Conservation (phyloP, 2,329 filamentous ascomycete species). For the Cytospora leucostoma region DNA sequence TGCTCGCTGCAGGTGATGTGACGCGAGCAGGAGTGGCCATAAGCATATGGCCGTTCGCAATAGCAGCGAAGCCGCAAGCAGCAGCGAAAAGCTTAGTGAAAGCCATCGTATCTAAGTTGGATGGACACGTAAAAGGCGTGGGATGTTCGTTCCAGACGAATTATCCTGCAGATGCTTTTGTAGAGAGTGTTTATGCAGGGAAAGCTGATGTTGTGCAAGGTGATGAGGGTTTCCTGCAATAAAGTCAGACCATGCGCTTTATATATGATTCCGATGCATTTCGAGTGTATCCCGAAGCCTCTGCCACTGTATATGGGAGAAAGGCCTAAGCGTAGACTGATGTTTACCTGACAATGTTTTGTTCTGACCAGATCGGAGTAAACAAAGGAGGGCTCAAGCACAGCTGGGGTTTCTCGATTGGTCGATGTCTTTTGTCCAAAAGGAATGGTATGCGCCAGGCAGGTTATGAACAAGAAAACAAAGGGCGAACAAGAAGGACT, state of each 20-base stretch:
- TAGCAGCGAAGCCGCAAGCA: conserved; percentile 57
- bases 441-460: conserved; percentile 48
- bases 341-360: conserved; percentile 22
- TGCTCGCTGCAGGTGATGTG: conserved; percentile 45
- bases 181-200: conserved; percentile 30
- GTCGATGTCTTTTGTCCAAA: conserved; percentile 34
- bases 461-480: conserved; percentile 34
- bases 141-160: conserved; percentile 45
- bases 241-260: conserved; percentile 16
- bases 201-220: conserved; percentile 27
- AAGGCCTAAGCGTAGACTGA: not conserved
- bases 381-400: conserved; percentile 28
- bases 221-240: conserved; percentile 25
- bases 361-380: conserved; percentile 4
- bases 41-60: conserved; percentile 73
- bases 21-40: conserved; percentile 71
- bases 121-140: conserved; percentile 31
- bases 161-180: conserved; percentile 30
- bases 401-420: conserved; percentile 30
- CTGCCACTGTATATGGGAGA: not conserved
- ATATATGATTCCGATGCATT: conserved; percentile 8
- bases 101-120: conserved; percentile 49
- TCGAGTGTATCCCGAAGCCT: not conserved
- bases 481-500: conserved; percentile 34
- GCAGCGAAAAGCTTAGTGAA: conserved; percentile 50